Evolutionary conservation across 768 basidiomycete species (phyloP), one percentile per base, ranked within the genome.

Genomic region (Mycena rosella): DNA sequence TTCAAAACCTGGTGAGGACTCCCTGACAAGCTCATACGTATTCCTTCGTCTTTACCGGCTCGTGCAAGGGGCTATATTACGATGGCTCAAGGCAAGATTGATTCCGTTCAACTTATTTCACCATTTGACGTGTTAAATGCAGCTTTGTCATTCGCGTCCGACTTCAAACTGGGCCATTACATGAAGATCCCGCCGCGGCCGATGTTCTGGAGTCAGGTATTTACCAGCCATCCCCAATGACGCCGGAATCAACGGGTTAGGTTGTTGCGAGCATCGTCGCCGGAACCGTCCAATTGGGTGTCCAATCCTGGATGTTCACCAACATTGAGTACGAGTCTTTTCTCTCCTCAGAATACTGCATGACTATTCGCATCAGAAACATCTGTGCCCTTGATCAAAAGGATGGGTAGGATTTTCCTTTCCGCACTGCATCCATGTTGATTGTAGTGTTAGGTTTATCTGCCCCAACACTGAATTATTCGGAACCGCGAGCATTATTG

Each of bases 281-380:
- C 2, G 90, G 88, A 44, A 90, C 89, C 0, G 86, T 88, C 13
- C 91, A 91, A 66, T 82, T 91, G 7, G 88, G 84, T 17, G 89
- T 92, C 18, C 90, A 91, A 73, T 76, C 80, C 8, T 80, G 88
- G 89, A 90, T 90, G 88, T 90, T 90, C 71, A 79, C 81, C 20
- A 83, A 87, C 64, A 86, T 91, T 32, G 56, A 72, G 75, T 77
- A 65, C 40, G 79, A 69, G 42, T 60, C 11, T n/a, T 24, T 48
- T 61, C 22, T 47, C 22, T 64, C 24, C 42, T 24, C 58, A 40
- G 55, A 52, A 55, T 38, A 20, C n/a, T n/a, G n/a, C n/a, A 49
- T n/a, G n/a, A n/a, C n/a, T n/a, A n/a, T 24, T 27, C 27, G 18
- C 47, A 27, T 20, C 18, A 84, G 85, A 14, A 81, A 83, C 44